A percentile compares a stretch with the other conserved stretches of the same genome.
Conservation (phyloP, 1,139 yeast genomes). For the Saccharomyces pastorianus region DNA sequence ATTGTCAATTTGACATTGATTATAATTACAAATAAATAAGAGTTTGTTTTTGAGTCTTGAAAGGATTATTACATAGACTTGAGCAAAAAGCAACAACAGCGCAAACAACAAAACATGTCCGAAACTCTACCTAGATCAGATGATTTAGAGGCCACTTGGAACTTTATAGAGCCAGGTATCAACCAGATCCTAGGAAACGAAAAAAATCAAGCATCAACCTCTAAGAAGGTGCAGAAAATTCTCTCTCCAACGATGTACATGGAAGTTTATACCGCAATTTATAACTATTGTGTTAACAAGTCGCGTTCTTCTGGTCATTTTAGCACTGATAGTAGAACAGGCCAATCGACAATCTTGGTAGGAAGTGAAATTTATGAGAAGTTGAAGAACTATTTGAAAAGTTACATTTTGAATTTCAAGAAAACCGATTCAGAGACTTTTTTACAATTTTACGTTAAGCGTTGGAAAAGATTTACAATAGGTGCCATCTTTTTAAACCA, state of each 20-base stretch:
- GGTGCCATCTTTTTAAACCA: slow-evolving; percentile 92
- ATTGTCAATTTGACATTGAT: neutral
- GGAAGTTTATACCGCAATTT: slow-evolving; percentile 72
- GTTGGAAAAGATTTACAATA: slow-evolving; percentile 83
- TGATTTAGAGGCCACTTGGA: slow-evolving; percentile 67
- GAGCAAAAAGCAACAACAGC: neutral
- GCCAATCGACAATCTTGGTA: slow-evolving; percentile 41
- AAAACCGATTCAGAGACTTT: slow-evolving; percentile 56
- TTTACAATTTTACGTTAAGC: slow-evolving; percentile 73
- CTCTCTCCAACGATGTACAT: slow-evolving; percentile 68
- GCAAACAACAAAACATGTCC: slow-evolving; percentile 18
- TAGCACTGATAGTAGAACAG: slow-evolving; percentile 27
- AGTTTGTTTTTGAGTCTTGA: neutral
- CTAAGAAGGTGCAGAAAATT: slow-evolving; percentile 44
- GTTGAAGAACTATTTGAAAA: slow-evolving; percentile 55
- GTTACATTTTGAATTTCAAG: slow-evolving; percentile 46
- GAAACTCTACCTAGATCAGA: slow-evolving; percentile 34
- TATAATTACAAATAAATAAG: neutral
- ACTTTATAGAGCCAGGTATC: slow-evolving; percentile 65
- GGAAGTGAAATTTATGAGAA: slow-evolving; percentile 85
- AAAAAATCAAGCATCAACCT: slow-evolving; percentile 11
- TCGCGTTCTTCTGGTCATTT: slow-evolving; percentile 45
- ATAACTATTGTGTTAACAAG: slow-evolving; percentile 86
- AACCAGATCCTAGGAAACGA: slow-evolving; percentile 56
- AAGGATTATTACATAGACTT: neutral